Base-by-base conservation (phyloP, 2,329 filamentous ascomycete genomes). In the Scytalidium sp. region DNA sequence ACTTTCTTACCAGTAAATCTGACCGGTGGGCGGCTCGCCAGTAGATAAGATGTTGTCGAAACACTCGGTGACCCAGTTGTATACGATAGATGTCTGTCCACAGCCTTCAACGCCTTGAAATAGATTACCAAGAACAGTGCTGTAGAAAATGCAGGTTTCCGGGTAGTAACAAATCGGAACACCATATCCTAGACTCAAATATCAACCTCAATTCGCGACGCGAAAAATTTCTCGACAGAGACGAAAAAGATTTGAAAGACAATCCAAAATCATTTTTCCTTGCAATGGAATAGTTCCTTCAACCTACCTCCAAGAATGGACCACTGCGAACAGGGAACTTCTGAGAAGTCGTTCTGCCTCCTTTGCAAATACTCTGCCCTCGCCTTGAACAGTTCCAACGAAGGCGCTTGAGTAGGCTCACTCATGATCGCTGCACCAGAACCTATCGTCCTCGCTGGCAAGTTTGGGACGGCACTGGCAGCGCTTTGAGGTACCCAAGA, bases 241-340 rank as follows among this genome's bases (percentile, higher is more conserved):
- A n/a, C n/a, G n/a, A n/a, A n/a, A n/a, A n/a, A n/a, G n/a, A n/a
- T n/a, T n/a, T n/a, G n/a, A n/a, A n/a, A n/a, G n/a, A n/a, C n/a
- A n/a, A n/a, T n/a, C n/a, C n/a, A n/a, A n/a, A n/a, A n/a, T n/a
- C n/a, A n/a, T n/a, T n/a, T n/a, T n/a, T n/a, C n/a, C n/a, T n/a
- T n/a, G n/a, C n/a, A n/a, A n/a, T n/a, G n/a, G n/a, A n/a, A n/a
- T n/a, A 13, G 13, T 23, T 27, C 11, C 42, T 25, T 17, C 42
- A 17, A 41, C 45, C 7, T 41, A 50, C 54, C 52, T 42, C 57
- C 57, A 20, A 52, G 56, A 22, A 59, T 56, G 2, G 57, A 57
- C 57, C 59, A 61, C 40, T 61, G 56, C n/a, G 52, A 49, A 48
- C 57, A 61, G 19, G 44, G 41, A 50, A 56, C 59, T 1, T 54